Conservation (phyloP, 306 rosid genomes). For the Inga laurina region DNA sequence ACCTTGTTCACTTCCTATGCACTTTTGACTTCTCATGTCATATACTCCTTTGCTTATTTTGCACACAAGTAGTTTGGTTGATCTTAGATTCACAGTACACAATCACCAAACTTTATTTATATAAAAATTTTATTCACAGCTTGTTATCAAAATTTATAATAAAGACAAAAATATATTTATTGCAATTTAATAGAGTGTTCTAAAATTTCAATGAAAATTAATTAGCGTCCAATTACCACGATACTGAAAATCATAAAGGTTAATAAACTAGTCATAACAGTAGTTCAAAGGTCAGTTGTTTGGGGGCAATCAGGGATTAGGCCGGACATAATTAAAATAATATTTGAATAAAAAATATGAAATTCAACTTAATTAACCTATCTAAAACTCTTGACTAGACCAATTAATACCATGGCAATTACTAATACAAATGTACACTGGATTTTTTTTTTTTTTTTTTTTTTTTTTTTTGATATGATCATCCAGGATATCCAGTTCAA, state of each 20-base stretch:
- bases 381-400: no score
- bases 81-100: slow-evolving; percentile 11
- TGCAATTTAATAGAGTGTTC: neutral
- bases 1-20: slow-evolving; percentile 27
- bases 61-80: slow-evolving; percentile 23
- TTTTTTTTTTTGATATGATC: no score
- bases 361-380: no score
- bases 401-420: no score
- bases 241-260: neutral
- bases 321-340: no score
- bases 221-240: neutral
- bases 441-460: no score
- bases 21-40: slow-evolving; percentile 34
- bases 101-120: neutral
- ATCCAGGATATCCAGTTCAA: no score
- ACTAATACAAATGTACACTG: no score
- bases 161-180: neutral
- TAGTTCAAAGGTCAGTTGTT: no score
- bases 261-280: no score
- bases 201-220: neutral
- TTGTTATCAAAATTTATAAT: neutral
- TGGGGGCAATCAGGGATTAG: no score
- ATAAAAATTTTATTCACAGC: neutral
- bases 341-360: no score
- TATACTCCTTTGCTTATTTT: slow-evolving; percentile 19